Evolutionary conservation across 2,329 filamentous ascomycete species (phyloP), one percentile per base, ranked within the genome.

Genomic region (Alternaria sp.): DNA sequence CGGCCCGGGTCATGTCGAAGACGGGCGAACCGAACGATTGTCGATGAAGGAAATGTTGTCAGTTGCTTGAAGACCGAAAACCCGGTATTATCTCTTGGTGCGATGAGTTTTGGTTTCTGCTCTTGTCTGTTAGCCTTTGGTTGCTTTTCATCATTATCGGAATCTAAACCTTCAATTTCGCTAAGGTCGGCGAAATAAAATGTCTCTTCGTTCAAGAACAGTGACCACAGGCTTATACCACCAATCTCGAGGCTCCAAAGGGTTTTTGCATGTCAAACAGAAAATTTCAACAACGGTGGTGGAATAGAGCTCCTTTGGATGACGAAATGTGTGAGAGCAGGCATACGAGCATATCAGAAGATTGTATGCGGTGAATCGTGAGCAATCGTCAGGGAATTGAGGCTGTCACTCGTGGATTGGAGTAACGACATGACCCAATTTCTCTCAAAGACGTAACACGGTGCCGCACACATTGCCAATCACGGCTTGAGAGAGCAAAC

Each of bases 1-100:
- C 13, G 17, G 23, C 6, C 7, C 23, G 23, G 23, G 14, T 0
- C 3, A 13, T 31, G 26, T 29, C 17, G n/a, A 46, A 29, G 26
- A 1, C 26, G 11, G 28, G 42, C 24, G 42, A 46, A 21, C 28
- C 26, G 34, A 29, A 39, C 48, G 3, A n/a, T 39, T 28, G 11
- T 37, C 5, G 37, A 34, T n/a, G 28, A 34, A 50, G 23, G 46
- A 26, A 36, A 36, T 9, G 10, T 33, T 17, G 17, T 33, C 44
- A 46, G 14, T 21, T 46, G 44, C 28, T 33, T 24, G n/a, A 49
- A 49, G 31, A 49, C 23, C 24, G 31, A 36, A 37, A 49, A 49
- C 31, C 46, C 36, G 9, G 31, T 17, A 11, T 10, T 10, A 13
- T 28, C 46, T 21, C 11, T 49, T 17, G 33, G 46, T 21, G 13